Evolutionary conservation across 1,284 basidiomycete species (phyloP).

Genomic region (Kwoniella shivajii): DNA sequence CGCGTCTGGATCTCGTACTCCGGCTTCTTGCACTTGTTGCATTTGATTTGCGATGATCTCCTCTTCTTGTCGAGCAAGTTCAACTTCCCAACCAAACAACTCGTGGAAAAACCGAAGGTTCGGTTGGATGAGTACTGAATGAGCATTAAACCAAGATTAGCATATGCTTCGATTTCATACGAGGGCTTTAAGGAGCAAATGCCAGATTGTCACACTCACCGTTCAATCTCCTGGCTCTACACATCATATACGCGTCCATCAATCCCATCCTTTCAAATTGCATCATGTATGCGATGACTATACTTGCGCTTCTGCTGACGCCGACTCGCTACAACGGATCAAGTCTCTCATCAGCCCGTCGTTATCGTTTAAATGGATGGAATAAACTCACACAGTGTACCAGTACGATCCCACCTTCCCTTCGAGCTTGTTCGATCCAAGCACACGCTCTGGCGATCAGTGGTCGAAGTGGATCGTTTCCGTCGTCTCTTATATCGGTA

Average conservation of each 20-base stretch:
- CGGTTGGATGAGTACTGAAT: slow-evolving; percentile 79
- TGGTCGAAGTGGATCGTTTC: slow-evolving; percentile 88
- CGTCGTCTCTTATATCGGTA: slow-evolving; percentile 70
- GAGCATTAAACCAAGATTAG: neutral
- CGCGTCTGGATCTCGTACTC: slow-evolving; percentile 28
- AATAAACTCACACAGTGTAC: slow-evolving; percentile 73
- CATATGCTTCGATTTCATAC: neutral
- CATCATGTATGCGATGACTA: slow-evolving; percentile 97
- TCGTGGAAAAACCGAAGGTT: slow-evolving; percentile 93
- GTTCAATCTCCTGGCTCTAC: slow-evolving; percentile 50
- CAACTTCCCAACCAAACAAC: slow-evolving; percentile 88
- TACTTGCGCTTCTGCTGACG: slow-evolving; percentile 88
- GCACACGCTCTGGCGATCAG: slow-evolving; percentile 83
- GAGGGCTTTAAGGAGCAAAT: too few species aligned
- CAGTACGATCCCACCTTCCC: slow-evolving; percentile 81
- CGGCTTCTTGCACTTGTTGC: slow-evolving; percentile 22
- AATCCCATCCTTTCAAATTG: slow-evolving; percentile 83
- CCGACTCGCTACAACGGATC: slow-evolving; percentile 67
- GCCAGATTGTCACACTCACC: slow-evolving; percentile 28
- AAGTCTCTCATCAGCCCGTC: slow-evolving; percentile 2
- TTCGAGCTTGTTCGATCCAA: slow-evolving; percentile 87
- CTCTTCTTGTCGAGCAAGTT: slow-evolving; percentile 57
- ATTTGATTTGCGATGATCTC: slow-evolving; percentile 19
- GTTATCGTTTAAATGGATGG: too few species aligned
- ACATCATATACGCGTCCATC: slow-evolving; percentile 81